phyloP scores from a whole-genome alignment of 2,329 filamentous ascomycete genomes.

The Thyridium curvatum region DNA sequence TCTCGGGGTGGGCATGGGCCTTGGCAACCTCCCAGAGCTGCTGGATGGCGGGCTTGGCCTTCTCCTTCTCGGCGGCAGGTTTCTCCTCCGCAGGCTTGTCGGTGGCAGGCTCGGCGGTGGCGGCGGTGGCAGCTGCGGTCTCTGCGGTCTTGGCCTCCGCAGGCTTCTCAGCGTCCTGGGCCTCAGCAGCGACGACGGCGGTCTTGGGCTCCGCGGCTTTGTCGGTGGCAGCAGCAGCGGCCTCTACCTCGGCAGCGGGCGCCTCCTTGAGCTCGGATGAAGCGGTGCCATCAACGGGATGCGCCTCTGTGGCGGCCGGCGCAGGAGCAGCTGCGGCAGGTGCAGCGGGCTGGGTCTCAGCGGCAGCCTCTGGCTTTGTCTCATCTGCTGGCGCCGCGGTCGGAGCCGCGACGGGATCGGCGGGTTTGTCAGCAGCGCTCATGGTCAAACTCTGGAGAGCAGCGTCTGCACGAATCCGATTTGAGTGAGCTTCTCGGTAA shows the following conservation, averaged over 20 bases:
- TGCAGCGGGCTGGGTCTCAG: neutral
- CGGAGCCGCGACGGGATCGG: no score
- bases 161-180: neutral
- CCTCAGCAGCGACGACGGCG: neutral
- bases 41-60: conserved; percentile 6
- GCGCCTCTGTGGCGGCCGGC: neutral
- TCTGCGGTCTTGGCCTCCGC: neutral
- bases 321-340: neutral
- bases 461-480: no score
- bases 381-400: no score
- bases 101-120: neutral
- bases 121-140: neutral
- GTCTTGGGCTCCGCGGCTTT: neutral
- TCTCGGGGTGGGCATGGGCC: conserved; percentile 56
- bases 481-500: no score
- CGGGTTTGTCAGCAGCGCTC: no score
- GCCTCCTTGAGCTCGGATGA: neutral
- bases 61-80: neutral
- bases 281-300: neutral
- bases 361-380: no score
- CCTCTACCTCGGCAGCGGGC: neutral
- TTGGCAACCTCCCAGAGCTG: conserved; percentile 18
- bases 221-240: neutral
- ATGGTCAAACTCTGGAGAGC: no score
- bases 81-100: conserved; percentile 1